A percentile compares a stretch with the other conserved stretches of the same genome.
Conservation (phyloP, 1,284 basidiomycete genomes). For the Abortiporus biennis region DNA sequence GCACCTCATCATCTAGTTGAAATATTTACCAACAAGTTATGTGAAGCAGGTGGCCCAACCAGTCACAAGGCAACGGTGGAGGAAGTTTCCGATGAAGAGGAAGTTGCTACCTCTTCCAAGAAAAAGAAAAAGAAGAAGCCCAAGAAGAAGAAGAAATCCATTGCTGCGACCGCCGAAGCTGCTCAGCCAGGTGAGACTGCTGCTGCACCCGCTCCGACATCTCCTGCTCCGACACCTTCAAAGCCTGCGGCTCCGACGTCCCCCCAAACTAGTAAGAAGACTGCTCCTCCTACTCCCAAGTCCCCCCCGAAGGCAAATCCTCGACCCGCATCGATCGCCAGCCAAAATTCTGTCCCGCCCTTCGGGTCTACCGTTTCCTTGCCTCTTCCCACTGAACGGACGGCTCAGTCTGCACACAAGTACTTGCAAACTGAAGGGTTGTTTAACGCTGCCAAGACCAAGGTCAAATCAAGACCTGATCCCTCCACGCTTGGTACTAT, state of each 20-base stretch:
- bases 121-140: constrained; percentile 45
- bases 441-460: constrained; percentile 40
- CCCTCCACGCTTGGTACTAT: constrained; percentile 46
- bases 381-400: constrained; percentile 36
- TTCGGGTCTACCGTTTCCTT: constrained; percentile 40
- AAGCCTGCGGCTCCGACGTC: constrained; percentile 12
- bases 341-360: constrained; percentile 22
- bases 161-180: constrained; percentile 21
- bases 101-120: constrained; percentile 11
- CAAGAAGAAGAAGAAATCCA: constrained; percentile 62
- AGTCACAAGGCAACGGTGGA: constrained; percentile 50
- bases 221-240: constrained; percentile 13
- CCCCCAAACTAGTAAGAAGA: constrained; percentile 6
- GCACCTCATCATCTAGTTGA: background rate
- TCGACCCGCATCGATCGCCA: constrained; percentile 10
- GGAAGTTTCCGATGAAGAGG: constrained; percentile 44
- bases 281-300: constrained; percentile 15
- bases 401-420: constrained; percentile 62
- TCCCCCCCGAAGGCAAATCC: constrained; percentile 12
- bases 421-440: constrained; percentile 54
- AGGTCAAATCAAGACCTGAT: constrained; percentile 63
- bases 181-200: constrained; percentile 9
- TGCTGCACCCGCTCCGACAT: constrained; percentile 7
- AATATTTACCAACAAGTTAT: background rate
- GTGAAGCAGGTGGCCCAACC: background rate